phyloP scores from a whole-genome alignment of 2,329 filamentous ascomycete species.

The Ophiocordyceps camponoti-floridani region DNA sequence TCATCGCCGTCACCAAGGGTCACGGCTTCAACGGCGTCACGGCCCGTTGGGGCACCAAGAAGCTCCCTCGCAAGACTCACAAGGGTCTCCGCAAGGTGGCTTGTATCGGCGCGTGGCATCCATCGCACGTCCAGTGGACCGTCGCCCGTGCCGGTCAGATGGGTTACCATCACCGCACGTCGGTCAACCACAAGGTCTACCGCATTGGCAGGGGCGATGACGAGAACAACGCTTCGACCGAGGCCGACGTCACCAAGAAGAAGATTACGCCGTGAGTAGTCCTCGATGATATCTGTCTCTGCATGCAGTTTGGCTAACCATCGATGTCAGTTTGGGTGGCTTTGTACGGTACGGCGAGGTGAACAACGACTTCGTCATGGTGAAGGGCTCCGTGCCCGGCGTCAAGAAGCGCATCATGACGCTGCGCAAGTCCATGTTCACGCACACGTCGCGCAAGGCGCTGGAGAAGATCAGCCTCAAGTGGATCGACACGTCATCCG shows the following conservation, averaged over 20 bases:
- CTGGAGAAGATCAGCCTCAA: constrained; percentile 99
- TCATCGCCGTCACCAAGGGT: constrained; percentile 99
- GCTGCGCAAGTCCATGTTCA: constrained; percentile 96
- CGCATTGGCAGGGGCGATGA: constrained; percentile 86
- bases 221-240: constrained; percentile 84
- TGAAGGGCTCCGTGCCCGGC: constrained; percentile 96
- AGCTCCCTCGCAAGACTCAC: constrained; percentile 99
- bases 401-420: constrained; percentile 99
- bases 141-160: constrained; percentile 99
- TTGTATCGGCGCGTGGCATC: constrained; percentile 99
- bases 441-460: constrained; percentile 84
- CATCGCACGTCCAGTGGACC: constrained; percentile 99
- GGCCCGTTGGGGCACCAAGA: constrained; percentile 98
- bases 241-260: constrained; percentile 98
- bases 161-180: constrained; percentile 99
- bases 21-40: constrained; percentile 98
- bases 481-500: constrained; percentile 99
- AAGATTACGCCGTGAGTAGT: constrained; percentile 90
- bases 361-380: constrained; percentile 96
- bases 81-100: constrained; percentile 99
- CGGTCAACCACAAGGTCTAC: constrained; percentile 99
- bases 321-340: constrained; percentile 62
- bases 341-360: constrained; percentile 99
- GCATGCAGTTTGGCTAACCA: constrained; percentile 13
- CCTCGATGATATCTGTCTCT: neutral